Percentiles rank a stretch among this genome's conserved stretches.
phyloP scores from a whole-genome alignment of 192 early-diverging fungal genomes.

The Backusella australiensis region DNA sequence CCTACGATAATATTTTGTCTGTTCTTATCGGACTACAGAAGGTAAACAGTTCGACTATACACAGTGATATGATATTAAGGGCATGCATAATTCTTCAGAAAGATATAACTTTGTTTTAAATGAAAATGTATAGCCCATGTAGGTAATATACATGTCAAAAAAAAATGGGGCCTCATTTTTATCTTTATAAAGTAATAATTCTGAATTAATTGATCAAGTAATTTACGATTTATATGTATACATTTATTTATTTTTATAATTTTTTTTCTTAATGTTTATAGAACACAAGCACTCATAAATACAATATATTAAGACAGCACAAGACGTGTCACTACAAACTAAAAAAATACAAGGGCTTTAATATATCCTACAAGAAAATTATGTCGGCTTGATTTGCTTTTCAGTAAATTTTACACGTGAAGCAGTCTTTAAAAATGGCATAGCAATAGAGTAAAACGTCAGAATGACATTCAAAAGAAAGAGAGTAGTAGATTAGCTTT shows the following conservation, averaged over 20 bases:
- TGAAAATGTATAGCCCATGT: background rate
- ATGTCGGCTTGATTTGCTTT: background rate
- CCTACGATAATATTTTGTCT: background rate
- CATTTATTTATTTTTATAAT: background rate
- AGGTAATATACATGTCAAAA: background rate
- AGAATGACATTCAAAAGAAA: background rate
- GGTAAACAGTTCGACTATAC: background rate
- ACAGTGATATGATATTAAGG: background rate
- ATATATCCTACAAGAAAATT: background rate
- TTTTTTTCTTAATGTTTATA: background rate
- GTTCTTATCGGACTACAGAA: background rate
- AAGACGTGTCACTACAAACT: background rate
- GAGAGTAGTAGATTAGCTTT: background rate
- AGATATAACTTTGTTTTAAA: background rate
- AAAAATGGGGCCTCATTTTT: background rate
- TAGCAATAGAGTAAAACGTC: background rate
- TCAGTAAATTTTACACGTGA: conserved; percentile 4
- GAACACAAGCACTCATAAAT: background rate
- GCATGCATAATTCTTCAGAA: background rate
- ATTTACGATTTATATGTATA: background rate
- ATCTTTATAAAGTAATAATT: background rate
- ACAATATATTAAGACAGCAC: background rate
- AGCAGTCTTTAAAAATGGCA: background rate
- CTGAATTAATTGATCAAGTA: background rate
- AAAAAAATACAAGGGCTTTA: background rate